A percentile compares a stretch with the other conserved stretches of the same genome.
phyloP scores from a whole-genome alignment of 2,329 filamentous ascomycete genomes.

The Trichophyton rubrum region DNA sequence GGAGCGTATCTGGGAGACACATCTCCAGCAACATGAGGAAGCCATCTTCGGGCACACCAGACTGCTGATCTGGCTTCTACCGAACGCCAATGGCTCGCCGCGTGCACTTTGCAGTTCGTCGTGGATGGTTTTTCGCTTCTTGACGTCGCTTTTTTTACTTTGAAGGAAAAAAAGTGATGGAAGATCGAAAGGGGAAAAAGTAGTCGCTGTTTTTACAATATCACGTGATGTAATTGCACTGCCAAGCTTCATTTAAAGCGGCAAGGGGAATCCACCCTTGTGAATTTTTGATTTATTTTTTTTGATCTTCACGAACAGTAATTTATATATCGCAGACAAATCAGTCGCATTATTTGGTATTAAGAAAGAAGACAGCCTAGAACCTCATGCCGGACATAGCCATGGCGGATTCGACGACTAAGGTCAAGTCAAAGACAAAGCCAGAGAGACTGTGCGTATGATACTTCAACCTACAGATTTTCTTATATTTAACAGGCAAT shows the following conservation, averaged over 20 bases:
- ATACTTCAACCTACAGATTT: background rate
- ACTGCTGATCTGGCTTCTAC: background rate
- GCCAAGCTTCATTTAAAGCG: background rate
- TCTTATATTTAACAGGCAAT: slow-evolving; percentile 6
- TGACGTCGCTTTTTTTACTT: background rate
- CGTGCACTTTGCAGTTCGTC: background rate
- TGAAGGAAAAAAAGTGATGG: background rate
- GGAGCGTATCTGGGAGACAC: slow-evolving; percentile 40
- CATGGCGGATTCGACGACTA: slow-evolving; percentile 17
- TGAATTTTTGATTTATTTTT: background rate
- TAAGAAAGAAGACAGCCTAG: background rate
- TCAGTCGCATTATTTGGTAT: background rate
- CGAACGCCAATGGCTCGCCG: background rate
- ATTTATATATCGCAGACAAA: background rate
- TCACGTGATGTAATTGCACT: background rate
- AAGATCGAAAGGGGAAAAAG: background rate
- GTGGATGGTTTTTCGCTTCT: background rate
- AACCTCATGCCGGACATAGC: slow-evolving; percentile 21
- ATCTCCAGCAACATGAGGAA: slow-evolving; percentile 47
- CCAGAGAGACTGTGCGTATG: slow-evolving; percentile 30
- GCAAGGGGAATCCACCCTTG: background rate
- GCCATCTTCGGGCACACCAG: slow-evolving; percentile 33
- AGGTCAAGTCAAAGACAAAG: slow-evolving; percentile 19
- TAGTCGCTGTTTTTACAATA: background rate
- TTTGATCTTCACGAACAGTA: background rate